Evolutionary conservation across 1,139 yeast species (phyloP).

Genomic region (Blastobotrys arbuscula): DNA sequence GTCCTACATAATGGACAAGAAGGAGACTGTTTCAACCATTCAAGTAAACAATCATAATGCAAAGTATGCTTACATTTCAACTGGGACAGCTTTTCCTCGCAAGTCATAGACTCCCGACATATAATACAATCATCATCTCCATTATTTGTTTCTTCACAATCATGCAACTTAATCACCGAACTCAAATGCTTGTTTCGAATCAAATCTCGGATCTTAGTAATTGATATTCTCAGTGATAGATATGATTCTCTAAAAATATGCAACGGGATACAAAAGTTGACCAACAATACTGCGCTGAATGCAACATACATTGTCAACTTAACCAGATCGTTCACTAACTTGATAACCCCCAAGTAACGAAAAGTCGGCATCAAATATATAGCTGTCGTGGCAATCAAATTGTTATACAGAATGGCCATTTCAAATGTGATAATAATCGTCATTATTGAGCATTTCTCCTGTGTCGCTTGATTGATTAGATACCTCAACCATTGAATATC

Average conservation of each 20-base stretch:
- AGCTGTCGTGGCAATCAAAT: conserved; percentile 19
- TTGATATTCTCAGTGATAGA: conserved; percentile 25
- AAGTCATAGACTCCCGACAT: conserved; percentile 41
- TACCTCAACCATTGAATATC: conserved; percentile 24
- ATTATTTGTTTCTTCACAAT: conserved; percentile 32
- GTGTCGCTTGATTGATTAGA: conserved; percentile 13
- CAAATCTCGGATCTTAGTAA: conserved; percentile 25
- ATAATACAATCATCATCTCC: conserved; percentile 47
- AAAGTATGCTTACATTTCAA: conserved; percentile 64
- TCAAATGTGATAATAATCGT: conserved; percentile 23
- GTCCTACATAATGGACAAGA: conserved; percentile 28
- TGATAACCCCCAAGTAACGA: conserved; percentile 15
- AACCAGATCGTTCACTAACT: conserved; percentile 18
- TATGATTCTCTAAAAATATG: conserved; percentile 29
- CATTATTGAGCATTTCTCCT: conserved; percentile 16
- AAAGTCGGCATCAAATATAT: conserved; percentile 14
- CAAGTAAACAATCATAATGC: conserved; percentile 75
- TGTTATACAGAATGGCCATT: conserved; percentile 21
- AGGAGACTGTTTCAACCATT: conserved; percentile 78
- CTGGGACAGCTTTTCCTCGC: conserved; percentile 6
- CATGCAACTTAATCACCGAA: conserved; percentile 35
- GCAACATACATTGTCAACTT: conserved; percentile 22
- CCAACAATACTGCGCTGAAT: conserved; percentile 25
- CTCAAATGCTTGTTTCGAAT: conserved; percentile 24
- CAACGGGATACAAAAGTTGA: conserved; percentile 27